Base-by-base conservation (phyloP, 805 yeast species). In the Peterozyma toletana region DNA sequence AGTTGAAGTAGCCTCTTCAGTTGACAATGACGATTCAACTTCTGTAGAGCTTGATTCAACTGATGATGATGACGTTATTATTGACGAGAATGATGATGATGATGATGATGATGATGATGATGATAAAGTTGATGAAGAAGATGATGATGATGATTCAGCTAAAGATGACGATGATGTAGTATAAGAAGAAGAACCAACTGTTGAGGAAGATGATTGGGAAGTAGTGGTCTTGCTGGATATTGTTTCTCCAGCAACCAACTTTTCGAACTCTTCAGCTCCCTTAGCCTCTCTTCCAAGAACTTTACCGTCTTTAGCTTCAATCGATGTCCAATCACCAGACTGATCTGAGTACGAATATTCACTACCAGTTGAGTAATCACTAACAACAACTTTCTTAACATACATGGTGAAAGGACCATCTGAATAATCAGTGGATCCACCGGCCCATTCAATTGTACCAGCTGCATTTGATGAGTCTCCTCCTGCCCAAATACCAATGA, bases 391-490 rank as follows among this genome's bases (percentile, higher is more conserved):
- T 6, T 70, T 62, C 55, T 77, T 66, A 51, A 85, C 68, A 48
- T 66, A 54, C 79, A 81, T 78, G 27, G 73, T 53, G 62, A 75
- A 83, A 39, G 86, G 85, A 35, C 74, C 82, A 36, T 70, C 53
- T 6, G 72, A 49, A 54, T 71, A 78, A 53, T 80, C 78, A 13
- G 83, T 75, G 17, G 49, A 47, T 48, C 87, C 87, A 44, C 86
- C 85, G 14, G 85, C 83, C 86, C 86, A 80, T 55, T 74, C 75
- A 42, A 80, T 77, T 6, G 84, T 78, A 36, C 86, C 86, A 27
- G 67, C 62, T 15, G 68, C 66, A 50, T 78, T 77, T 30, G 64
- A 55, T 27, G 75, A 55, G 43, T 68, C 71, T 30, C 77, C 77
- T 15, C 74, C 78, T 11, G 76, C 72, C 78, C 78, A 71, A n/a